Base-by-base conservation (phyloP, 345 rosid genomes). In the Moringa oleifera region DNA sequence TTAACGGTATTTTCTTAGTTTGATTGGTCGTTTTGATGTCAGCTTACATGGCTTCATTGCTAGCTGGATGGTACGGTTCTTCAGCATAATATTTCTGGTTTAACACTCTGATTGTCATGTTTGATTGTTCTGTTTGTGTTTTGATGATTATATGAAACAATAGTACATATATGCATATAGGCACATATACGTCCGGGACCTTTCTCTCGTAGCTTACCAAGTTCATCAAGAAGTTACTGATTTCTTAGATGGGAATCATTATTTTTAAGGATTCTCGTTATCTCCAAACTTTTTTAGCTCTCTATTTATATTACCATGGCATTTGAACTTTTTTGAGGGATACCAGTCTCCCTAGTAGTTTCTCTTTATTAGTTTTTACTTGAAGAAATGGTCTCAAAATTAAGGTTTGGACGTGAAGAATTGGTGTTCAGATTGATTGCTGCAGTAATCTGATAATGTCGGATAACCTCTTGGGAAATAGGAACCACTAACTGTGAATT, bases 61-160 rank as follows among this genome's bases (percentile, higher is more conserved):
- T 64, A 36, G 66, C 23, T 53, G 60, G 76, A 59, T 78, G 71
- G 77, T 83, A 50, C 53, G 20, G 11, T 56, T 73, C 55, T 53
- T 54, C 18, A 24, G 18, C 52, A 15, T 56, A 20, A 4, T 22
- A 20, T 54, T 19, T 54, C 45, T 45, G 2, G 18, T 53, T 20
- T 53, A 20, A 2, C 3, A 8, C 12, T 41, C 47, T 41, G 17
- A 41, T 5, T 41, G 12, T 41, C 6, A 4, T 4, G 56, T 53
- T 21, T 13, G 18, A 53, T 53, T 53, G 22, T 53, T 21, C n/a
- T 11, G 1, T 53, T 10, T 2, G 2, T 19, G 9, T 4, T 51
- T 19, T 19, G 22, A 22, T 25, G 17, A 18, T 17, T 3, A 49
- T 59, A 4, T 7, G 13, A n/a, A n/a, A n/a, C 37, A 33, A 4